Evolutionary conservation across 352 stramenopile species (phyloP).

Genomic region (Pythium volutum): DNA sequence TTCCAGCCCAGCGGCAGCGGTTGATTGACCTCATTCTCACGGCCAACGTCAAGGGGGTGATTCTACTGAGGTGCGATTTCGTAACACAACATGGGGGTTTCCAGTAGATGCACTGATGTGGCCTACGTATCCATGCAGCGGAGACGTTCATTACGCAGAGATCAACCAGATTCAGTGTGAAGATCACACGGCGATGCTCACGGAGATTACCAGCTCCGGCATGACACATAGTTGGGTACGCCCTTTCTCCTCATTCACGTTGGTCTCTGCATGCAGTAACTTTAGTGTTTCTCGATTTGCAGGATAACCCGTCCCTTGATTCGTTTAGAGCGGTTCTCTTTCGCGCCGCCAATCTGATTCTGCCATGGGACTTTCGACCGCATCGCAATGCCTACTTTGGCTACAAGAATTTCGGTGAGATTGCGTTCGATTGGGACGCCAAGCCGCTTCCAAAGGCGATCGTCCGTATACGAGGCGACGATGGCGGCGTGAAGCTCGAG

Average conservation of each 20-base stretch:
- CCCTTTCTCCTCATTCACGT: neutral
- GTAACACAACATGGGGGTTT: too few relatives aligned
- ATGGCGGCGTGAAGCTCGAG: slow-evolving; percentile 25
- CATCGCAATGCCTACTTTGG: slow-evolving; percentile 37
- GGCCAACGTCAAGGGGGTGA: slow-evolving; percentile 36
- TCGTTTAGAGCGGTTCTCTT: slow-evolving; percentile 17
- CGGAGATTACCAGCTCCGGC: slow-evolving; percentile 69
- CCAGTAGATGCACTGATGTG: neutral
- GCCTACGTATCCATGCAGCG: slow-evolving; percentile 20
- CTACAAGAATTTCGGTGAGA: slow-evolving; percentile 62
- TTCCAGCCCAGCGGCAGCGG: slow-evolving; percentile 44
- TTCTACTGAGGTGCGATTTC: slow-evolving; percentile 44
- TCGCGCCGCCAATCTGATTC: slow-evolving; percentile 25
- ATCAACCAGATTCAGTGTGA: slow-evolving; percentile 69
- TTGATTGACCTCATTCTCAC: slow-evolving; percentile 58
- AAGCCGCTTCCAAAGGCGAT: slow-evolving; percentile 27
- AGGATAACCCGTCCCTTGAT: neutral
- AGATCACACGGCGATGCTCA: slow-evolving; percentile 23
- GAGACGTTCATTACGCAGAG: slow-evolving; percentile 76
- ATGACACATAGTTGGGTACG: slow-evolving; percentile 79
- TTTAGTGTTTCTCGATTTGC: neutral
- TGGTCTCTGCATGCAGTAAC: neutral
- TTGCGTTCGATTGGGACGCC: slow-evolving; percentile 65
- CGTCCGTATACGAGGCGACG: slow-evolving; percentile 21
- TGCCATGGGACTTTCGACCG: slow-evolving; percentile 33